Base-by-base conservation (phyloP, 116 monocot genomes). In the Trichopus zeylanicus region DNA sequence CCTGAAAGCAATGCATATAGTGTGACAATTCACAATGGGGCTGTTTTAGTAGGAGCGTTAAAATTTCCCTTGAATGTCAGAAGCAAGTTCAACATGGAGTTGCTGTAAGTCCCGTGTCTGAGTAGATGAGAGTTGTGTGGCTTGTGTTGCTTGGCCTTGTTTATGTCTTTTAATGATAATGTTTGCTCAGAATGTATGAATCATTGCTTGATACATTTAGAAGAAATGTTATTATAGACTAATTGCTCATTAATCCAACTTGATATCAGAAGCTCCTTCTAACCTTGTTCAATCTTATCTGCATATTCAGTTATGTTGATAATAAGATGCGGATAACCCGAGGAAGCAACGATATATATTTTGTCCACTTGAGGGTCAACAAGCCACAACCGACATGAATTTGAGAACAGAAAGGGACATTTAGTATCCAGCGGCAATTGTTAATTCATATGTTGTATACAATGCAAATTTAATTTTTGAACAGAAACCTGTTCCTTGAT, bases 271-370 rank as follows among this genome's bases (percentile, higher is more conserved):
- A n/a, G n/a, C n/a, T n/a, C n/a, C n/a, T n/a, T n/a, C n/a, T n/a
- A n/a, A n/a, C n/a, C n/a, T n/a, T n/a, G n/a, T n/a, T n/a, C n/a
- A n/a, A n/a, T n/a, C n/a, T n/a, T n/a, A n/a, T n/a, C n/a, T n/a
- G n/a, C n/a, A n/a, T n/a, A n/a, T 61, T 37, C 83, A 88, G 88
- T 33, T 88, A 88, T 39, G 59, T 74, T 7, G 88, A 88, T 49
- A 67, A 77, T 23, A 83, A 80, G 71, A 77, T 88, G 56, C 68
- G 74, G 63, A 80, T 88, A 53, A 74, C 56, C 48, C 55, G 64
- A 42, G 59, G 62, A 20, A 53, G 69, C 46, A 73, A 75, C 12
- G 61, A 56, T 30, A 60, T 62, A 3, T 48, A 65, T 21, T 71
- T 73, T 65, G 74, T 88, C 21, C 83, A 83, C 72, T 38, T 77